Evolutionary conservation across 768 basidiomycete species (phyloP), one percentile per base, ranked within the genome.

Genomic region (Termitomyces sp.): DNA sequence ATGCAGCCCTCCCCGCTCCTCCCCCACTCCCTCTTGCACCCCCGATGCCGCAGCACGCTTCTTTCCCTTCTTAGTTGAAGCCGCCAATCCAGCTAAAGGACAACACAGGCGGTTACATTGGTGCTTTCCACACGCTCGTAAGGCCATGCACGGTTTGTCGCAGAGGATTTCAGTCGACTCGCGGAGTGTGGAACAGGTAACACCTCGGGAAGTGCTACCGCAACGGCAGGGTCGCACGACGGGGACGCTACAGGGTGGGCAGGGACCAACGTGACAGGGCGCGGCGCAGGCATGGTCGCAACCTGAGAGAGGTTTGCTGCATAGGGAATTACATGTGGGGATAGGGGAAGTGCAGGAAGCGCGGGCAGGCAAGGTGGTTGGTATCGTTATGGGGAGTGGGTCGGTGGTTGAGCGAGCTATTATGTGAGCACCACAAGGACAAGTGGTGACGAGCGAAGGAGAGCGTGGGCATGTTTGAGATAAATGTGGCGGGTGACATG

Each of bases 51-150:
- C 57, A 2, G 72, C 75, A 1, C 82, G 75, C 63, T 82, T 85
- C 75, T 87, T 91, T 37, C 84, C 76, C 65, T 88, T 90, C 62
- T 79, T 78, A 46, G 70, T 60, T 21, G 69, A 59, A 14, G 70
- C 65, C 12, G 80, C 77, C 5, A 90, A 72, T 19, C 79, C 82
- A 0, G 93, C 89, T 0, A 98, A 80, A 0, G 97, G 95, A 65
- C 97, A 99, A 68, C 97, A 98, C 9, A 87, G 58, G 4, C 95
- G 80, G 17, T 78, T 77, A 67, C 97, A 98, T 59, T 89, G 86
- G 65, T 99, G 97, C 21, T 86, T 77, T 0, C 95, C 92, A 66
- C 97, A 98, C 8, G 83, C 80, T 16, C 94, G 83, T 10, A 93
- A 74, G 0, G 87, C 90, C 19, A 75, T 73, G 67, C 97, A 99